Evolutionary conservation across 106 monocot genomes (phyloP), one percentile per base, ranked within the genome.

Genomic region (Dendrobium nobile): DNA sequence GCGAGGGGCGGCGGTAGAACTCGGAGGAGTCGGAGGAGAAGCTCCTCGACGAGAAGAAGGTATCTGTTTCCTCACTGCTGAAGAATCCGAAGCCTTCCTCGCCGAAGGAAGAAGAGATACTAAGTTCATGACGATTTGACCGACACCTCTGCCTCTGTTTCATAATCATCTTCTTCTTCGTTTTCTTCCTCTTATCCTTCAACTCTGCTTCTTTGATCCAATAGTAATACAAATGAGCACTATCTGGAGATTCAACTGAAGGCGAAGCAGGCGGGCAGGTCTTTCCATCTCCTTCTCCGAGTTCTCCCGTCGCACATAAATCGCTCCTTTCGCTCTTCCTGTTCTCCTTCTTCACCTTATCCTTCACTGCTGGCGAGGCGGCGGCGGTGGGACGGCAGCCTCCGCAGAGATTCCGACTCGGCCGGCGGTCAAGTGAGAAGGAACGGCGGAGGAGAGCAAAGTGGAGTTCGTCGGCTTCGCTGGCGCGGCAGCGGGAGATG

Each of bases 1-100:
- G 59, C 0, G 77, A 73, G 9, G 82, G 81, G 4, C 75, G 82
- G 31, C 84, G 86, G 86, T 92, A 89, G 86, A 92, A 92, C 48
- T 79, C 86, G 26, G 90, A 92, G 16, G 92, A 92, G 28, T 92
- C 92, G 41, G 88, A 88, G 55, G 92, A 89, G 84, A 92, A 89
- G 84, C 89, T 92, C 54, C 83, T 75, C 11, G 89, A 85, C 0
- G 90, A 90, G 80, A 92, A 84, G 80, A 90, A 81, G 8, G 86
- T 76, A 56, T 89, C 68, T 31, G 17, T 31, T 28, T 73, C 72
- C 18, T 48, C 54, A 17, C 54, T 73, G 51, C 76, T 76, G 48
- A 76, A 76, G 47, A 76, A 48, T 11, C 47, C 47, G 5, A 28
- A 76, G 8, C 76, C 48, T 26, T 76, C 76, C 26, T 76, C 48